A percentile compares a stretch with the other conserved stretches of the same genome.
These are phyloP conservation scores for Ampelocalamus luodianensis DNA, from an alignment of 176 grass and related monocot species.

Conservation along the genomic window DNA sequence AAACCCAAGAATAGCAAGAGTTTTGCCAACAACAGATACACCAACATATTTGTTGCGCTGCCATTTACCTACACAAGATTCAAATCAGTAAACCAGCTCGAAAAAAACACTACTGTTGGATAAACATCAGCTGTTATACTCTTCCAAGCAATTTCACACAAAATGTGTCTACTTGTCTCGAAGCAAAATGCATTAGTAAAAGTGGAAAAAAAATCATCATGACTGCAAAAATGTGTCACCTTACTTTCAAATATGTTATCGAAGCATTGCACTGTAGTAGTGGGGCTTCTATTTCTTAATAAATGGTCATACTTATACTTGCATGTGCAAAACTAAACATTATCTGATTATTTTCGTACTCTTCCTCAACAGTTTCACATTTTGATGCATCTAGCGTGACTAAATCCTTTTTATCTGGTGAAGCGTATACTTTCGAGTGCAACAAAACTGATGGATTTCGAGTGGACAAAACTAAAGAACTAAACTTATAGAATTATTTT, in stretches of 20 bases:
- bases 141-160: background rate
- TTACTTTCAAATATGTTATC: background rate
- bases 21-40: constrained; percentile 85
- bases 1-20: constrained; percentile 75
- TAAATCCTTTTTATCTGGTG: background rate
- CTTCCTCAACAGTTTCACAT: background rate
- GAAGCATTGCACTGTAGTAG: background rate
- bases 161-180: background rate
- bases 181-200: background rate
- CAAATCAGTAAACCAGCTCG: background rate
- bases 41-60: constrained; percentile 83
- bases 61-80: constrained; percentile 63
- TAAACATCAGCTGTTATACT: background rate
- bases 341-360: background rate
- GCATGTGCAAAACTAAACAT: background rate
- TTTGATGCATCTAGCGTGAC: background rate
- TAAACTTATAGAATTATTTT: background rate
- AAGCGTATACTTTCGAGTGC: background rate
- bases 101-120: background rate
- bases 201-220: background rate
- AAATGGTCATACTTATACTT: background rate
- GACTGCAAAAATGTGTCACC: background rate
- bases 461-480: background rate
- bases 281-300: background rate
- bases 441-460: background rate